Evolutionary conservation across 176 grass and related monocot genomes (phyloP), one percentile per base, ranked within the genome.

Genomic region (Sorghum bicolor): DNA sequence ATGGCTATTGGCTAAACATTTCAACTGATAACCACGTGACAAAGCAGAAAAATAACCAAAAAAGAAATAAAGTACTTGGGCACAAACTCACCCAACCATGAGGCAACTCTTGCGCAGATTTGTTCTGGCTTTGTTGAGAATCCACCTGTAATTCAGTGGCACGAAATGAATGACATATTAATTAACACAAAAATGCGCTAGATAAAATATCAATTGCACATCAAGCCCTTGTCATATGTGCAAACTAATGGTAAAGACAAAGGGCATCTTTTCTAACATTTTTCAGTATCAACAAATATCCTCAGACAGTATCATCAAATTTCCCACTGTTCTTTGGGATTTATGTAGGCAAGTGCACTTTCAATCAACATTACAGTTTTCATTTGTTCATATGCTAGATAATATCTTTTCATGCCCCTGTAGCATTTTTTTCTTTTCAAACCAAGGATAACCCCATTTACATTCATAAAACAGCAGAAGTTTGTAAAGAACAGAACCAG

Each of bases 11-110:
- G 66, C 15, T n/a, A 86, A 29, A 53, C 4, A 22, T 43, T 52
- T 86, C 67, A 82, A 45, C 43, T 47, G 52, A 30, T 58, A 72
- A 65, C 66, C 33, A 78, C 72, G 22, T 77, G 6, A 50, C 26
- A 82, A 16, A 70, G 50, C 24, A 72, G 2, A 50, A 55, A 89
- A 58, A 47, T 36, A 36, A 80, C 45, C 26, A 29, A 37, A 29
- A 10, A 63, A 41, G 50, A 55, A 64, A 53, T 4, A 76, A 73
- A 74, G 72, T 37, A 77, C 31, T 17, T 68, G 37, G 78, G 43
- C 25, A 80, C 39, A 69, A 67, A 88, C 91, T 91, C 66, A 99
- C 96, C 96, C 93, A 96, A 89, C 89, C 87, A 61, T 78, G 80
- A 90, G 96, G 89, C 52, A 99, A 71, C 71, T 74, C 77, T 72